These are phyloP conservation scores for Nicotiana tabacum DNA, from an alignment of 257 asterid species.

Conservation along the genomic window DNA sequence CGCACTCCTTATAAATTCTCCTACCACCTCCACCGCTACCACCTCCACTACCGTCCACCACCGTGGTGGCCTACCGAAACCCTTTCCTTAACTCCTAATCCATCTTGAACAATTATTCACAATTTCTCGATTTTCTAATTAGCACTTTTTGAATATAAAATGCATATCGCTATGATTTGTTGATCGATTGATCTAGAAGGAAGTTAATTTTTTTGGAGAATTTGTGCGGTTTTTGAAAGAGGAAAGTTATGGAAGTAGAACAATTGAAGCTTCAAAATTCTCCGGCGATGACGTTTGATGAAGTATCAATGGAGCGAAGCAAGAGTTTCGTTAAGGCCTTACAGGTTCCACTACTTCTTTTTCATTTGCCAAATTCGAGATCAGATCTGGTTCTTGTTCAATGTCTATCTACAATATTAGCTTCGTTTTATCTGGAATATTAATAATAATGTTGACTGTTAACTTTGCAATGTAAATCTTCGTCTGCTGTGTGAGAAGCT, in stretches of 20 bases:
- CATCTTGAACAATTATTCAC: conserved; percentile 7
- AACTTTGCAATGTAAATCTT: neutral
- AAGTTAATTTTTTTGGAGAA: neutral
- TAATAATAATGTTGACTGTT: neutral
- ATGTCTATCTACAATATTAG: neutral
- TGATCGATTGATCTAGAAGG: neutral
- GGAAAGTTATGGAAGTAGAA: conserved; percentile 37
- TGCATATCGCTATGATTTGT: neutral
- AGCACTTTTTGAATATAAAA: neutral
- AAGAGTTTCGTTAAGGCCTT: conserved; percentile 81
- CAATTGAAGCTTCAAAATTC: conserved; percentile 29
- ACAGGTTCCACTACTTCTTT: conserved; percentile 40
- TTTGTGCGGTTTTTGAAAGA: neutral
- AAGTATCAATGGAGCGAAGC: conserved; percentile 67
- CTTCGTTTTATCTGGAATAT: neutral
- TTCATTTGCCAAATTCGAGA: neutral
- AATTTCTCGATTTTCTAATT: neutral
- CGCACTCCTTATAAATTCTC: conserved; percentile 17
- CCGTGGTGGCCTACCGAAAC: neutral
- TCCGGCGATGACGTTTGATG: conserved; percentile 55
- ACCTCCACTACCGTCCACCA: neutral
- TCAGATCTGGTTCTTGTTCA: conserved; percentile 38
- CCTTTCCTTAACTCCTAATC: conserved; percentile 41
- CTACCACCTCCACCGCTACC: conserved; percentile 9
- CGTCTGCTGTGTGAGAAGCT: neutral